phyloP scores from a whole-genome alignment of 306 rosid species.

The Senna tora region DNA sequence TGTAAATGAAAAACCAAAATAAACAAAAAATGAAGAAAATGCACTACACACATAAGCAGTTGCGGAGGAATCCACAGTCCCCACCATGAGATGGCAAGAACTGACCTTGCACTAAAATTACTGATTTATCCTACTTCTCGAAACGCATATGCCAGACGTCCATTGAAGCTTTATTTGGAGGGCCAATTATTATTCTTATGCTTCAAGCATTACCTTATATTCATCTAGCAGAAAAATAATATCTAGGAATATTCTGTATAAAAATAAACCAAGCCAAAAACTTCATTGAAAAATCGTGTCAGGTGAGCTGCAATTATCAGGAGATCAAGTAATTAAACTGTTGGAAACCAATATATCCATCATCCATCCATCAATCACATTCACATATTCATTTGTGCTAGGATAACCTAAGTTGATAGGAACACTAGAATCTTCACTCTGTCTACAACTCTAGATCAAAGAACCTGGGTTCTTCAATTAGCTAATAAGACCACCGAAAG shows the following conservation, averaged over 20 bases:
- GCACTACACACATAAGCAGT: not conserved
- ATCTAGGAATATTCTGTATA: not conserved
- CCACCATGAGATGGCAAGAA: constrained; percentile 42
- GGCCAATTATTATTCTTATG: constrained; percentile 28
- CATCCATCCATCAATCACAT: not conserved
- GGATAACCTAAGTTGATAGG: not conserved
- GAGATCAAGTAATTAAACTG: not conserved
- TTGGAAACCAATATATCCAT: constrained; percentile 4
- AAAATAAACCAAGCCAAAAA: not conserved
- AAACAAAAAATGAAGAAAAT: not conserved
- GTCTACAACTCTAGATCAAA: not conserved
- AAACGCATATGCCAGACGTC: constrained; percentile 22
- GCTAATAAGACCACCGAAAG: no score
- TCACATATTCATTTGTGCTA: not conserved
- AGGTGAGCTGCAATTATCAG: constrained; percentile 1
- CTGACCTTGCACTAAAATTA: constrained; percentile 35
- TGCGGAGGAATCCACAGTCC: constrained; percentile 31
- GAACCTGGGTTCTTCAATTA: not conserved
- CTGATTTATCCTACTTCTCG: not conserved
- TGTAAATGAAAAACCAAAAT: not conserved
- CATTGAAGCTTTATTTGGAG: constrained; percentile 1
- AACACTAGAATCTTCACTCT: not conserved
- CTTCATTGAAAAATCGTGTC: not conserved
- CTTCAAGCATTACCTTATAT: not conserved
- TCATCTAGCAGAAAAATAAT: not conserved